Evolutionary conservation across 768 basidiomycete genomes (phyloP).

Genomic region (Dentipellis fragilis): DNA sequence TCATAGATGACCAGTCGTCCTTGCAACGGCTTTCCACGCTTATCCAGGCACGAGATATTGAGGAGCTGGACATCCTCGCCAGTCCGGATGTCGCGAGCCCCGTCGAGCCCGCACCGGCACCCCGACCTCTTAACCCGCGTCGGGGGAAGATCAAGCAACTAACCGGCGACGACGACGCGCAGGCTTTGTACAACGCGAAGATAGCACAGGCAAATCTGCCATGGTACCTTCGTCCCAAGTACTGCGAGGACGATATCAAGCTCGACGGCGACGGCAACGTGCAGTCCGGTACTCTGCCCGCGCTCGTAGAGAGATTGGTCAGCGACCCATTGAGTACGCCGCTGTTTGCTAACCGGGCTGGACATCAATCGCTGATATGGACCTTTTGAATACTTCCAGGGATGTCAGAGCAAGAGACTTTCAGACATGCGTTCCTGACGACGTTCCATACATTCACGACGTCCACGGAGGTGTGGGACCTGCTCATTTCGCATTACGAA

Average conservation of each 20-base stretch:
- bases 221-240: conserved; percentile 51
- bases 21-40: conserved; percentile 6
- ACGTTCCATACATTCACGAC: conserved; percentile 78
- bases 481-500: conserved; percentile 55
- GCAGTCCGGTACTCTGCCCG: conserved; percentile 57
- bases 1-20: conserved; percentile 6
- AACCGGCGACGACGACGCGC: conserved; percentile 33
- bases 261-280: conserved; percentile 57
- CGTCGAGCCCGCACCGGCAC: background rate
- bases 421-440: conserved; percentile 61
- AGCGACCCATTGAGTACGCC: conserved; percentile 50
- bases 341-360: background rate
- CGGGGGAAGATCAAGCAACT: conserved; percentile 28
- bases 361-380: background rate
- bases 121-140: conserved; percentile 9
- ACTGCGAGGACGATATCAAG: conserved; percentile 49
- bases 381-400: conserved; percentile 5
- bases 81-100: background rate
- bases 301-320: conserved; percentile 63
- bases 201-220: conserved; percentile 30
- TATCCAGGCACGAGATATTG: conserved; percentile 4
- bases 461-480: conserved; percentile 56
- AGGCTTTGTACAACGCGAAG: conserved; percentile 29
- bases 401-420: conserved; percentile 22
- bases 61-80: background rate